Evolutionary conservation across 2,329 filamentous ascomycete genomes (phyloP).

Genomic region (Claviceps paspali): DNA sequence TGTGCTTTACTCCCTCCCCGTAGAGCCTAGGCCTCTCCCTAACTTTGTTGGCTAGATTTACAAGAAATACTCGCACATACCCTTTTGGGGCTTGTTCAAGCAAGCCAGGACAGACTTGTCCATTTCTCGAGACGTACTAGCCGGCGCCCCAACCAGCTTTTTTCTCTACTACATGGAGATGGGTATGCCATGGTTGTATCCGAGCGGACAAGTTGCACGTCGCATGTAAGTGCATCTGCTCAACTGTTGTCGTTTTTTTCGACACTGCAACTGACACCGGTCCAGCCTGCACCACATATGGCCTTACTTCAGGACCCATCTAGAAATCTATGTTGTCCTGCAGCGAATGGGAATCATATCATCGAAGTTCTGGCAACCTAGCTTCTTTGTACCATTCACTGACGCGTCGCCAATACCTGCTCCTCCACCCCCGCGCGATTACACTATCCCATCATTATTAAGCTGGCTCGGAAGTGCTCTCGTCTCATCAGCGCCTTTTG

Average conservation of each 20-base stretch:
- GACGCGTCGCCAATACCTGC: conserved; percentile 32
- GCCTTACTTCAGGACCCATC: conserved; percentile 31
- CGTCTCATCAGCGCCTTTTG: conserved; percentile 30
- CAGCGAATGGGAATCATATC: conserved; percentile 35
- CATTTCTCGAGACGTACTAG: conserved; percentile 15
- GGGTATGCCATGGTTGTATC: conserved; percentile 12
- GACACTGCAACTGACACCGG: conserved; percentile 4
- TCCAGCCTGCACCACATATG: conserved; percentile 18
- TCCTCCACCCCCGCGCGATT: conserved; percentile 25
- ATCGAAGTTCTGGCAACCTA: conserved; percentile 18
- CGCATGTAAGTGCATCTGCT: conserved; percentile 13
- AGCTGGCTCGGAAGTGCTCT: conserved; percentile 28
- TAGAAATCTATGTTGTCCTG: conserved; percentile 36
- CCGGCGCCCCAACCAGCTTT: conserved; percentile 18
- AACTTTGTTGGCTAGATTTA: conserved; percentile 27
- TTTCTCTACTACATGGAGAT: conserved; percentile 15
- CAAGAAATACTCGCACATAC: conserved; percentile 30
- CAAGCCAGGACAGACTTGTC: conserved; percentile 15
- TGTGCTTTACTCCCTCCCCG: too few relatives aligned
- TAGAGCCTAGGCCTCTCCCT: background rate
- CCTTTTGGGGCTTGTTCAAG: conserved; percentile 29
- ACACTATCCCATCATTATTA: conserved; percentile 23
- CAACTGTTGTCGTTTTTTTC: background rate
- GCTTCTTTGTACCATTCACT: conserved; percentile 41
- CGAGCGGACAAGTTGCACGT: conserved; percentile 10